These are phyloP conservation scores for Colletotrichum camelliae DNA, from an alignment of 2,329 filamentous ascomycete genomes.

Conservation along the genomic window DNA sequence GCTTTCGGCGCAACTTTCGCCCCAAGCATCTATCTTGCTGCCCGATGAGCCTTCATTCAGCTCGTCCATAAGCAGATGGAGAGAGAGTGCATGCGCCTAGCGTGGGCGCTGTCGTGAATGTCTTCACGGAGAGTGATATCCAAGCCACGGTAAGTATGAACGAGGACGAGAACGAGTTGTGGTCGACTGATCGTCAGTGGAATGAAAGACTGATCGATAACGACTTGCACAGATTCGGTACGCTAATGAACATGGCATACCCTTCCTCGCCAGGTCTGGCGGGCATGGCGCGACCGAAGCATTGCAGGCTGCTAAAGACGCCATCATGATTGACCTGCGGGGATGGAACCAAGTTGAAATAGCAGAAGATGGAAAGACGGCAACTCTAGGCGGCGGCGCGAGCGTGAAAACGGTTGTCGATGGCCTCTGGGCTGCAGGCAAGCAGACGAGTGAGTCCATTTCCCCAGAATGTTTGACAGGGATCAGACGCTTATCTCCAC, in stretches of 20 bases:
- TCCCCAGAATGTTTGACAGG: background rate
- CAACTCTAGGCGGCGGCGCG: slow-evolving; percentile 22
- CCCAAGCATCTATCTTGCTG: background rate
- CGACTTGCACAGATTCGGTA: background rate
- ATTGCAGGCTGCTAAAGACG: slow-evolving; percentile 1
- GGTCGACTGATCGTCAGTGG: background rate
- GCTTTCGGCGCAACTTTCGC: background rate
- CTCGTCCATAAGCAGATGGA: background rate
- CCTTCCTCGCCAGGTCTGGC: slow-evolving; percentile 17
- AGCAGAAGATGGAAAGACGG: slow-evolving; percentile 8
- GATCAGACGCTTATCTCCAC: background rate
- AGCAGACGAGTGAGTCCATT: background rate
- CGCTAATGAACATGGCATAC: background rate
- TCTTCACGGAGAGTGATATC: slow-evolving; percentile 3
- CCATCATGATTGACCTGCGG: slow-evolving; percentile 28
- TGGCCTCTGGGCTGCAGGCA: background rate
- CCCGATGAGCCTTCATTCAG: background rate
- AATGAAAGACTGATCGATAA: background rate
- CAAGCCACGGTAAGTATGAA: background rate
- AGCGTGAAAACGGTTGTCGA: slow-evolving; percentile 14
- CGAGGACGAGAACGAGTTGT: background rate
- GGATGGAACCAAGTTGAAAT: slow-evolving; percentile 15
- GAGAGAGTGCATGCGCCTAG: slow-evolving; percentile 9
- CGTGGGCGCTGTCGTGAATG: background rate
- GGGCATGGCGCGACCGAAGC: slow-evolving; percentile 22